A percentile compares a stretch with the other conserved stretches of the same genome.
These are phyloP conservation scores for Plasmodium adleri DNA, from an alignment of 169 alveolate species.

Conservation along the genomic window DNA sequence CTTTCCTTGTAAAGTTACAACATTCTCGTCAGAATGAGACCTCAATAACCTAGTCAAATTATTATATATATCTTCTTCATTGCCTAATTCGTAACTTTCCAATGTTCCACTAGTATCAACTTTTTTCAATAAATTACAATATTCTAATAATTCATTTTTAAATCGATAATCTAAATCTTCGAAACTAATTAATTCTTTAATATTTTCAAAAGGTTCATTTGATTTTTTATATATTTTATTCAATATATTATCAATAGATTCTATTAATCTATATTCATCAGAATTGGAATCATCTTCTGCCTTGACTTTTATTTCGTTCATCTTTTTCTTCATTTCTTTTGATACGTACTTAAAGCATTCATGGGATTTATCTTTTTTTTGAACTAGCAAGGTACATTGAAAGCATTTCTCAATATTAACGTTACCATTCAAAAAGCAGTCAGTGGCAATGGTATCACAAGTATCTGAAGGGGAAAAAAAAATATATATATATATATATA, in stretches of 20 bases:
- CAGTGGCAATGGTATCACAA: slow-evolving; percentile 6
- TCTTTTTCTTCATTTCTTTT: background rate
- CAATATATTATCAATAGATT: slow-evolving; percentile 20
- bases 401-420: slow-evolving; percentile 35
- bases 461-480: slow-evolving; percentile 7
- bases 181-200: background rate
- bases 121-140: slow-evolving; percentile 29
- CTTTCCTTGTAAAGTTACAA: background rate
- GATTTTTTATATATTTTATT: slow-evolving; percentile 19
- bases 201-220: background rate
- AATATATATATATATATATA: background rate
- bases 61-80: slow-evolving; percentile 19
- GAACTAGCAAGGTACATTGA: slow-evolving; percentile 41
- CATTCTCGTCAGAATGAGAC: slow-evolving; percentile 12
- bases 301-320: background rate
- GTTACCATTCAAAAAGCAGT: slow-evolving; percentile 50
- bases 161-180: slow-evolving; percentile 26
- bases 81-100: slow-evolving; percentile 18
- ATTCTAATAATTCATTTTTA: slow-evolving; percentile 14
- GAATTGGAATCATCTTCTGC: slow-evolving; percentile 23
- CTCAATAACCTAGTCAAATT: slow-evolving; percentile 22
- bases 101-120: slow-evolving; percentile 61
- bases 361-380: background rate
- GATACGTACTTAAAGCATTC: slow-evolving; percentile 40
- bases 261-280: slow-evolving; percentile 13